Conservation (phyloP, 176 grass and related monocot species). For the Carex myosuroides region DNA sequence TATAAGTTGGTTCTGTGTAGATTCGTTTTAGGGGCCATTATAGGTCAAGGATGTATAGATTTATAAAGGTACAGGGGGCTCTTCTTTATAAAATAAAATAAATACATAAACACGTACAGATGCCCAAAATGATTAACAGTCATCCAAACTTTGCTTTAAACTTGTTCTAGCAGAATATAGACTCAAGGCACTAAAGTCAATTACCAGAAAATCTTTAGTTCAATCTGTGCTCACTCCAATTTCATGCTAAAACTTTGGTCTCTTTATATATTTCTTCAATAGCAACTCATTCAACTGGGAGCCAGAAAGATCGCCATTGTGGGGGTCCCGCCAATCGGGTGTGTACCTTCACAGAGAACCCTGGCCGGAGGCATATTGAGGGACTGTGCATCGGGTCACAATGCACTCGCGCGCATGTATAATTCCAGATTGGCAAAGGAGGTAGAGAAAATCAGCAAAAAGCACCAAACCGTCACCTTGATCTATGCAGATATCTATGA, state of each 20-base stretch:
- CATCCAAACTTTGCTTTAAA: background rate
- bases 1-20: background rate
- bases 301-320: slow-evolving; percentile 46
- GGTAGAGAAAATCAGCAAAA: slow-evolving; percentile 4
- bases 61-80: background rate
- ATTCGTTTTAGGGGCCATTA: background rate
- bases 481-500: slow-evolving; percentile 64
- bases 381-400: slow-evolving; percentile 39
- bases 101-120: background rate
- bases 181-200: background rate
- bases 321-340: slow-evolving; percentile 72
- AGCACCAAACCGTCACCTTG: slow-evolving; percentile 11
- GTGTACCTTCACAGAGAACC: slow-evolving; percentile 75
- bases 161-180: background rate
- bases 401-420: slow-evolving; percentile 40
- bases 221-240: background rate
- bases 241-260: background rate
- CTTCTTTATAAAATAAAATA: background rate
- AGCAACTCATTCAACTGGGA: slow-evolving; percentile 41
- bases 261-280: slow-evolving; percentile 2
- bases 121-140: background rate
- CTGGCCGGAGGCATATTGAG: slow-evolving; percentile 32
- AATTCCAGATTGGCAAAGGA: slow-evolving; percentile 32
- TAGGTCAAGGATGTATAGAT: background rate
- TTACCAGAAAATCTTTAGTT: background rate